Conservation (phyloP, 805 yeast species). For the Metschnikowia santaceciliae region DNA sequence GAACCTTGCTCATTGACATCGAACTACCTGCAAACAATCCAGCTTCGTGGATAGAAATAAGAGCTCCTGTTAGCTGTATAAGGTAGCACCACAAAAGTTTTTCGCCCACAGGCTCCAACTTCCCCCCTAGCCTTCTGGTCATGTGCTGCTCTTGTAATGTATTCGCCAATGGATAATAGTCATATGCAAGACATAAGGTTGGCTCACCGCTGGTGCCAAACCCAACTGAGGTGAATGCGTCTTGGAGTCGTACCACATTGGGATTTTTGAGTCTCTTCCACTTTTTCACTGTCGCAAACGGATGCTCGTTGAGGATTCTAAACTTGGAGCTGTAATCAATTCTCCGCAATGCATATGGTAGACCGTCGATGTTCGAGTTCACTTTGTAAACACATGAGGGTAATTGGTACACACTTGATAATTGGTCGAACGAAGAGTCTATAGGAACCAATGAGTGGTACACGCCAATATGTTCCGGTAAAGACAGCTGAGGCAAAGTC, state of each 20-base stretch:
- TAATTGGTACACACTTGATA: constrained; percentile 45
- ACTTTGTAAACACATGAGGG: constrained; percentile 72
- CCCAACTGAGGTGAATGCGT: constrained; percentile 81
- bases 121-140: constrained; percentile 37
- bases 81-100: constrained; percentile 70
- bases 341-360: constrained; percentile 70
- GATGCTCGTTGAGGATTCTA: constrained; percentile 45
- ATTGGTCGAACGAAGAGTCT: constrained; percentile 42
- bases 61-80: constrained; percentile 69
- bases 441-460: constrained; percentile 85
- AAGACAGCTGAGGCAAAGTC: constrained; percentile 43
- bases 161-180: constrained; percentile 73
- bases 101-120: constrained; percentile 55
- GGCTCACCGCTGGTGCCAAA: constrained; percentile 61
- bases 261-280: constrained; percentile 61
- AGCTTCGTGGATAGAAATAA: constrained; percentile 61
- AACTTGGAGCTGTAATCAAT: constrained; percentile 42
- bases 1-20: constrained; percentile 61
- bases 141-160: constrained; percentile 71
- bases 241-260: constrained; percentile 63
- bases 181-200: constrained; percentile 74
- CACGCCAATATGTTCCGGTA: constrained; percentile 57
- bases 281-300: constrained; percentile 55
- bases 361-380: constrained; percentile 73
- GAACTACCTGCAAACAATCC: constrained; percentile 59